Evolutionary conservation across 148 eudicot genomes (phyloP).

Genomic region (Oxyria digyna): DNA sequence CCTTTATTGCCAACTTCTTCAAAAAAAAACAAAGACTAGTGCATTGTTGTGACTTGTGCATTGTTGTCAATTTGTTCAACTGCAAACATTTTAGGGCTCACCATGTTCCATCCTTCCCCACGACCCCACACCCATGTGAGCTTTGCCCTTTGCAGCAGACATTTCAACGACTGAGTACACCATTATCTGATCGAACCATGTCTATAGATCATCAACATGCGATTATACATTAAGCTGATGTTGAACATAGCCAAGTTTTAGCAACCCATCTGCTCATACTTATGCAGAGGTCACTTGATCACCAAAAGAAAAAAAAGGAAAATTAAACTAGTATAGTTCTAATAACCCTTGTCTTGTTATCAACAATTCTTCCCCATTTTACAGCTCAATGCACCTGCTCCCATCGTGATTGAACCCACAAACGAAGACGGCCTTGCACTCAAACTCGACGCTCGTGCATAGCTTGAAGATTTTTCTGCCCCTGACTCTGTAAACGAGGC

Average conservation of each 20-base stretch:
- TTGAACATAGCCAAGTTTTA: too few species aligned
- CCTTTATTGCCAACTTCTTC: not conserved
- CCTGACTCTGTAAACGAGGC: slow-evolving; percentile 46
- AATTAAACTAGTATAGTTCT: too few species aligned
- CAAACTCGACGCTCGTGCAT: slow-evolving; percentile 42
- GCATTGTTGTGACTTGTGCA: not conserved
- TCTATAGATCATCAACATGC: too few species aligned
- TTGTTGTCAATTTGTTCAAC: not conserved
- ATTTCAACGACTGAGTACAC: too few species aligned
- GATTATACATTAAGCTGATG: too few species aligned
- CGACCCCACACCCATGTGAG: slow-evolving; percentile 10
- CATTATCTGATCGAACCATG: too few species aligned
- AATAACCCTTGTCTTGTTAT: too few species aligned
- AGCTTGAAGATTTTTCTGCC: slow-evolving; percentile 27
- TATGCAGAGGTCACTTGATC: slow-evolving; percentile 1
- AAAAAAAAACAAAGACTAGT: not conserved
- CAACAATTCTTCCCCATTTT: slow-evolving; percentile 33
- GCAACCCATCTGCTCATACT: not conserved
- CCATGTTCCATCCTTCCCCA: slow-evolving; percentile 2
- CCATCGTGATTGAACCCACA: slow-evolving; percentile 26
- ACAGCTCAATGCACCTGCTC: slow-evolving; percentile 32
- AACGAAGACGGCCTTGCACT: slow-evolving; percentile 34
- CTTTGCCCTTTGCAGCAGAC: too few species aligned
- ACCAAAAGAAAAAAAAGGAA: not conserved
- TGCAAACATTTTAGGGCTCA: not conserved